Conservation (phyloP, 129 eudicot species). For the Centella asiatica region DNA sequence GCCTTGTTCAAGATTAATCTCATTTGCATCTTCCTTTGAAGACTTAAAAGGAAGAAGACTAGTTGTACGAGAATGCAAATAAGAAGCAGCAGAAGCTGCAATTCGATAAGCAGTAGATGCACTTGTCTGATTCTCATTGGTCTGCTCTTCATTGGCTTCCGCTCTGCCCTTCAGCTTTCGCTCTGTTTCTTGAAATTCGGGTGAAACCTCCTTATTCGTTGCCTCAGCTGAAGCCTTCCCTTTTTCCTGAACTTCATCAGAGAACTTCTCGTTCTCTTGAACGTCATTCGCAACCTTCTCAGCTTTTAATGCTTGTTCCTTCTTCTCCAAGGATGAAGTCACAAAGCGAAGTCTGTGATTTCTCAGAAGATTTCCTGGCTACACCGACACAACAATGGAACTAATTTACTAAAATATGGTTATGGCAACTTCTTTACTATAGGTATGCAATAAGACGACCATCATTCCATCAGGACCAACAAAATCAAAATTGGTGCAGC, state of each 20-base stretch:
- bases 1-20: slow-evolving; percentile 7
- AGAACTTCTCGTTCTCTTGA: slow-evolving; percentile 35
- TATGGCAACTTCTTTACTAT: no score
- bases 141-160: slow-evolving; percentile 19
- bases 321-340: slow-evolving; percentile 81
- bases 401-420: not conserved
- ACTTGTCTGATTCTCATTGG: slow-evolving; percentile 31
- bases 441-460: no score
- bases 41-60: slow-evolving; percentile 48
- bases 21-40: slow-evolving; percentile 23
- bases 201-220: slow-evolving; percentile 8
- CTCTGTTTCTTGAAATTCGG: slow-evolving; percentile 12
- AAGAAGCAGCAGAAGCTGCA: slow-evolving; percentile 91
- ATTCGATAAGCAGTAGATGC: slow-evolving; percentile 61
- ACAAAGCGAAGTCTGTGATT: slow-evolving; percentile 50
- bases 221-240: slow-evolving; percentile 19
- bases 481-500: no score
- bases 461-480: no score
- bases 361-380: slow-evolving; percentile 63
- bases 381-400: slow-evolving; percentile 20
- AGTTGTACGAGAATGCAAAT: slow-evolving; percentile 63
- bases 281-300: no score
- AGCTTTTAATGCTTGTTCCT: slow-evolving; percentile 42
- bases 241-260: slow-evolving; percentile 17
- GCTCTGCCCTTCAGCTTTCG: slow-evolving; percentile 7